Percentiles rank a stretch among this genome's conserved stretches.
Conservation (phyloP, 306 rosid species). For the Castanea mollissima region DNA sequence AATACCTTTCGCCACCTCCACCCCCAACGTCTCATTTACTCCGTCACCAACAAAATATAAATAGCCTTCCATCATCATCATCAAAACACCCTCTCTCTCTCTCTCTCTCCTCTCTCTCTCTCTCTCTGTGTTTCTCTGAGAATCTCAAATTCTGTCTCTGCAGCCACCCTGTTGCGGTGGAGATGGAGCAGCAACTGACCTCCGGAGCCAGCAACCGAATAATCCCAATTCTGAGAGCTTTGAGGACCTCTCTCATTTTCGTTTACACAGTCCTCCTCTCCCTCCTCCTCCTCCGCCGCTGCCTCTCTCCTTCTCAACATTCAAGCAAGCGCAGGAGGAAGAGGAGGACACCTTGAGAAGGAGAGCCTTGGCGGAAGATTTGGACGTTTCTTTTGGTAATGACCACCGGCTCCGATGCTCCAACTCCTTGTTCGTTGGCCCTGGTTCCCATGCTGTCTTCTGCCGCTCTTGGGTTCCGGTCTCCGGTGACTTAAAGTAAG, state of each 20-base stretch:
- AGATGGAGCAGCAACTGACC: constrained; percentile 87
- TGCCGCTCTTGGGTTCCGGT: constrained; percentile 86
- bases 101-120: background rate
- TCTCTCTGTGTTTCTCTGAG: background rate
- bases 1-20: too few species aligned
- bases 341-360: constrained; percentile 81
- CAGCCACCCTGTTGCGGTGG: constrained; percentile 49
- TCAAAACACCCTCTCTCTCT: too few species aligned
- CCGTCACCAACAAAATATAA: too few species aligned
- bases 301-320: background rate
- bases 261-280: constrained; percentile 63
- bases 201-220: constrained; percentile 99
- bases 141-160: constrained; percentile 1
- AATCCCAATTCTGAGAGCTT: constrained; percentile 70
- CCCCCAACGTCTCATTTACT: too few species aligned
- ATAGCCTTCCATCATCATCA: background rate
- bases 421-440: constrained; percentile 68
- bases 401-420: constrained; percentile 48
- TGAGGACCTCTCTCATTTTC: constrained; percentile 53
- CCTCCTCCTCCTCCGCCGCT: constrained; percentile 31
- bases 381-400: constrained; percentile 43
- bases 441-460: constrained; percentile 62
- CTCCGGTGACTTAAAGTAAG: constrained; percentile 62
- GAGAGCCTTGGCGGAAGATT: constrained; percentile 69
- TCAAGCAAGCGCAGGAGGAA: constrained; percentile 43